phyloP scores from a whole-genome alignment of 495 filamentous ascomycete species.

The Tuber aestivum region DNA sequence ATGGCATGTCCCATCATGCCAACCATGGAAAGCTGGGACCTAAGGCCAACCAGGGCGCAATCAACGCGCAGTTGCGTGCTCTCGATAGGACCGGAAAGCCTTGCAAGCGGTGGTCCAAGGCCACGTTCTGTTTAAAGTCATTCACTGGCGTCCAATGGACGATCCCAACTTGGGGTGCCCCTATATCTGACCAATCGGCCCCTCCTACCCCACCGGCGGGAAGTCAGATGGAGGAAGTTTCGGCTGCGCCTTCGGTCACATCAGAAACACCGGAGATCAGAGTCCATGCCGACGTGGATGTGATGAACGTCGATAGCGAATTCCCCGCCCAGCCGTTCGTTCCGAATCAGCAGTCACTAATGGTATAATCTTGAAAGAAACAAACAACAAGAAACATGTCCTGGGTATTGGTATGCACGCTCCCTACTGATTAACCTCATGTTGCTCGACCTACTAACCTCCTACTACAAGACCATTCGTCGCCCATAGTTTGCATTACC shows the following conservation, averaged over 20 bases:
- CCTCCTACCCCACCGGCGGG: slow-evolving; percentile 28
- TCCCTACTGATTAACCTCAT: background rate
- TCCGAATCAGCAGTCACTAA: background rate
- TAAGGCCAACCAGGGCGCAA: slow-evolving; percentile 95
- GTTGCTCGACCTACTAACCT: background rate
- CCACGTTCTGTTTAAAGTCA: slow-evolving; percentile 74
- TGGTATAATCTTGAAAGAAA: background rate
- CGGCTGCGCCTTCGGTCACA: slow-evolving; percentile 36
- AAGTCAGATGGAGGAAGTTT: slow-evolving; percentile 25
- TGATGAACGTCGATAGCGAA: slow-evolving; percentile 27
- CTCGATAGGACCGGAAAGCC: slow-evolving; percentile 84
- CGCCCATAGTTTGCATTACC: background rate
- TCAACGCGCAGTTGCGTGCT: slow-evolving; percentile 91
- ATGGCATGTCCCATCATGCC: slow-evolving; percentile 24
- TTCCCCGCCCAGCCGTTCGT: background rate
- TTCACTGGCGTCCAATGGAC: slow-evolving; percentile 89
- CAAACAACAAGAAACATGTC: background rate
- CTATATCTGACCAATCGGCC: slow-evolving; percentile 41
- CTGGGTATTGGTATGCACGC: background rate
- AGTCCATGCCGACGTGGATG: slow-evolving; percentile 32
- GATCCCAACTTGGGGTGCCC: slow-evolving; percentile 75
- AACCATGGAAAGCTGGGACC: slow-evolving; percentile 75
- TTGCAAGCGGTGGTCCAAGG: slow-evolving; percentile 84
- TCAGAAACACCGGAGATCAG: slow-evolving; percentile 37
- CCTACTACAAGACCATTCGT: background rate